phyloP scores from a whole-genome alignment of 2,329 filamentous ascomycete species.

The Hirsutella rhossiliensis region DNA sequence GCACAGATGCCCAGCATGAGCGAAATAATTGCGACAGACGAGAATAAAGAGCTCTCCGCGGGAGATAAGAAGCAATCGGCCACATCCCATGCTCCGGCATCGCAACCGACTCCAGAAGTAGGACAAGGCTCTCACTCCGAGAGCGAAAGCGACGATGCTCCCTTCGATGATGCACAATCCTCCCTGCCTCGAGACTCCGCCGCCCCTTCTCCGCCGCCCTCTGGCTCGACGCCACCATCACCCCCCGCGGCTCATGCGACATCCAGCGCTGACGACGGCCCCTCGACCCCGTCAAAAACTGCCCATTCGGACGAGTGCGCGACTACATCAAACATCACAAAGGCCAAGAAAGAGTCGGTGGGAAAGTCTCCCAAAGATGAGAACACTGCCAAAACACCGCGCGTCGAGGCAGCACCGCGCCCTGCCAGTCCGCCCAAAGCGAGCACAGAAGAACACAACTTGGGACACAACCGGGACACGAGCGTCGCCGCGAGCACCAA shows the following conservation, averaged over 20 bases:
- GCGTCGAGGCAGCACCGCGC: conserved; percentile 3
- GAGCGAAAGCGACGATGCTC: conserved; percentile 25
- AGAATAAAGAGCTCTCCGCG: neutral
- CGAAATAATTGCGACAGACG: neutral
- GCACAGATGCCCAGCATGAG: conserved; percentile 4
- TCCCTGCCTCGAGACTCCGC: conserved; percentile 4
- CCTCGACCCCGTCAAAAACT: neutral
- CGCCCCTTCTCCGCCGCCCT: neutral
- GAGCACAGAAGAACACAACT: conserved; percentile 3
- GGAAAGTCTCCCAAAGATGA: neutral
- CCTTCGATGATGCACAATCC: conserved; percentile 22
- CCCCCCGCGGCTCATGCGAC: neutral
- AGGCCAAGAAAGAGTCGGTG: neutral
- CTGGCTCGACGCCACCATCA: neutral
- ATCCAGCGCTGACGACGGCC: neutral
- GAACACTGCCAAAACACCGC: conserved; percentile 1
- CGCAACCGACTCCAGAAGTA: neutral
- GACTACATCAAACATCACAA: neutral
- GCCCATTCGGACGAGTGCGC: neutral
- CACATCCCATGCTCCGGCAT: neutral
- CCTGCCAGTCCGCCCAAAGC: conserved; percentile 5
- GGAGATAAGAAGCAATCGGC: neutral
- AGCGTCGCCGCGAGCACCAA: conserved; percentile 23
- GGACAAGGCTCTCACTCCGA: conserved; percentile 8
- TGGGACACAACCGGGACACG: conserved; percentile 21